Percentiles rank a stretch among this genome's conserved stretches.
These are phyloP conservation scores for Lagerstroemia speciosa DNA, from an alignment of 345 rosid genomes.

Conservation along the genomic window DNA sequence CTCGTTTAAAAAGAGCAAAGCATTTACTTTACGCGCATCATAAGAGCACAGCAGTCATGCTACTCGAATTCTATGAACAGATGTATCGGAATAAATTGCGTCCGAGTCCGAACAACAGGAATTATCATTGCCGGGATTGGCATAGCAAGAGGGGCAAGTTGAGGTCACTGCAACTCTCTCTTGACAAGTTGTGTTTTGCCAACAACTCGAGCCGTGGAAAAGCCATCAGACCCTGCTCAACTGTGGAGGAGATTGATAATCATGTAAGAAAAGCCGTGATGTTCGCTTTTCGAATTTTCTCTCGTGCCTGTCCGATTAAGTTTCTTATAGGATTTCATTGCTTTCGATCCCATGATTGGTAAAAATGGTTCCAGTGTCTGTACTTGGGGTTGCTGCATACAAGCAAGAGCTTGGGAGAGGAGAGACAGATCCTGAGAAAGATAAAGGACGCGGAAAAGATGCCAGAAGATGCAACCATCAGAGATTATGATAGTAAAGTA, in stretches of 20 bases:
- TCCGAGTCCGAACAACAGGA: background rate
- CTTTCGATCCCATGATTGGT: no score
- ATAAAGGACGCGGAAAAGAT: background rate
- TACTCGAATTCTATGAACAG: background rate
- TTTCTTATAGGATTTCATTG: background rate
- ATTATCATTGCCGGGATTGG: background rate
- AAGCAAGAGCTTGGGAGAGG: slow-evolving; percentile 2
- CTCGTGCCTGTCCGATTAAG: no score
- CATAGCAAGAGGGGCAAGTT: background rate
- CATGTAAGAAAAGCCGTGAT: background rate
- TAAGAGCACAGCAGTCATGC: background rate
- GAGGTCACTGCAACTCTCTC: background rate
- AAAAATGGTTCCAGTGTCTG: background rate
- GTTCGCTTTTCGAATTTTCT: background rate
- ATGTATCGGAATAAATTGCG: background rate
- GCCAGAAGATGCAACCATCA: background rate
- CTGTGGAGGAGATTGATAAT: slow-evolving; percentile 4
- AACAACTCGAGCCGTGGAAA: background rate
- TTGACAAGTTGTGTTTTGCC: slow-evolving; percentile 1
- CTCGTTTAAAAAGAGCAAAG: no score
- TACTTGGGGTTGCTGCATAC: slow-evolving; percentile 4
- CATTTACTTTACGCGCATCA: background rate
- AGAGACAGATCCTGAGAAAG: slow-evolving; percentile 1
- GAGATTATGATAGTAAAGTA: background rate
- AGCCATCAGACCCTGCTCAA: background rate